Evolutionary conservation across 805 yeast genomes (phyloP).

Genomic region (Candida jianshihensis): DNA sequence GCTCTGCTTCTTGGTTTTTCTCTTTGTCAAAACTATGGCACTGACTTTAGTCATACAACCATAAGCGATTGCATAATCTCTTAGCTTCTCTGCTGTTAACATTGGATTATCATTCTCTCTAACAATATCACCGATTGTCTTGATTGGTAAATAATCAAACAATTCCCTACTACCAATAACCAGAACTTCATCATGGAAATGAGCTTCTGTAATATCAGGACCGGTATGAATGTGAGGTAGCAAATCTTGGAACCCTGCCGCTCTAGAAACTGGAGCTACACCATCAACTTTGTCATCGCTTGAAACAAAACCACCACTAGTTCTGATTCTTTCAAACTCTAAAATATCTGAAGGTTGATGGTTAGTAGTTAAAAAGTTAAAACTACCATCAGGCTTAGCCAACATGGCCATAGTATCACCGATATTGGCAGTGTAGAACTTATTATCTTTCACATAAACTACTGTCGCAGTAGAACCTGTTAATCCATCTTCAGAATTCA

Average conservation of each 20-base stretch:
- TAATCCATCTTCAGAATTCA: slow-evolving; percentile 59
- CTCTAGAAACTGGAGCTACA: slow-evolving; percentile 74
- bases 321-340: slow-evolving; percentile 82
- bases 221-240: slow-evolving; percentile 86
- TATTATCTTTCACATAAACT: slow-evolving; percentile 65
- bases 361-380: slow-evolving; percentile 58
- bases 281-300: slow-evolving; percentile 84
- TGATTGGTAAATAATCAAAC: slow-evolving; percentile 80
- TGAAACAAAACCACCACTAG: slow-evolving; percentile 86
- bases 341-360: slow-evolving; percentile 78
- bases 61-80: slow-evolving; percentile 92
- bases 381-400: slow-evolving; percentile 77
- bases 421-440: slow-evolving; percentile 73
- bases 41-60: slow-evolving; percentile 78
- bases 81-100: slow-evolving; percentile 84
- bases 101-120: slow-evolving; percentile 78
- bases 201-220: slow-evolving; percentile 64
- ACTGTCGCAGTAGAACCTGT: slow-evolving; percentile 86
- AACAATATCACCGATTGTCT: slow-evolving; percentile 85
- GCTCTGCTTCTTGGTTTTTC: slow-evolving; percentile 36
- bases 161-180: slow-evolving; percentile 77
- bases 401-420: slow-evolving; percentile 87
- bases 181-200: slow-evolving; percentile 72
- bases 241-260: slow-evolving; percentile 82
- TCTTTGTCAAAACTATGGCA: slow-evolving; percentile 71